These are phyloP conservation scores for Insectozyma bohioensis DNA, from an alignment of 1,139 yeast species.

Conservation along the genomic window DNA sequence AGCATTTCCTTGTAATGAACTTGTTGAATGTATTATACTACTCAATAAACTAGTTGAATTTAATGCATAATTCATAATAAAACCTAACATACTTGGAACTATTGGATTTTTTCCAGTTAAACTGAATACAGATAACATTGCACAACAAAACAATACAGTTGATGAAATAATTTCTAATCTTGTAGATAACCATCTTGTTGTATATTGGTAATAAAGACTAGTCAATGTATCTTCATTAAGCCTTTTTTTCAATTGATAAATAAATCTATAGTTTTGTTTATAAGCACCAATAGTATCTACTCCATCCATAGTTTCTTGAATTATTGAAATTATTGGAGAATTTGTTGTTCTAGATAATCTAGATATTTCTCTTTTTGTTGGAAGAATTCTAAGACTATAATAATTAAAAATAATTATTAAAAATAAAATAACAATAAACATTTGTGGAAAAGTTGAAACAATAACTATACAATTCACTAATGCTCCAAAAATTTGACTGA, in stretches of 20 bases:
- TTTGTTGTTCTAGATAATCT: constrained; percentile 42
- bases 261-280: constrained; percentile 47
- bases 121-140: constrained; percentile 49
- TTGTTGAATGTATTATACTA: constrained; percentile 49
- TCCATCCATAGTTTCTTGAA: constrained; percentile 75
- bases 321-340: constrained; percentile 52
- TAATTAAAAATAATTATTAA: constrained; percentile 54
- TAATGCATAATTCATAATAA: constrained; percentile 60
- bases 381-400: constrained; percentile 41
- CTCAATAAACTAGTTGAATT: constrained; percentile 49
- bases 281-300: constrained; percentile 69
- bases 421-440: constrained; percentile 36
- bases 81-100: constrained; percentile 67
- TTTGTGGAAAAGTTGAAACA: constrained; percentile 61
- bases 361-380: constrained; percentile 37
- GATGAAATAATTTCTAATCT: constrained; percentile 58
- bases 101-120: constrained; percentile 28
- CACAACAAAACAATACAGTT: constrained; percentile 45
- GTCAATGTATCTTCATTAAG: constrained; percentile 20
- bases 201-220: constrained; percentile 53
- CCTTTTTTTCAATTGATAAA: constrained; percentile 28
- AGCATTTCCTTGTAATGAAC: constrained; percentile 79
- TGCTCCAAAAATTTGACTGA: constrained; percentile 58
- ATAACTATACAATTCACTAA: constrained; percentile 62
- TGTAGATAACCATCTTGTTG: constrained; percentile 75